A percentile compares a stretch with the other conserved stretches of the same genome.
Evolutionary conservation across 345 rosid genomes (phyloP).

Genomic region (Eucalyptus marginata): DNA sequence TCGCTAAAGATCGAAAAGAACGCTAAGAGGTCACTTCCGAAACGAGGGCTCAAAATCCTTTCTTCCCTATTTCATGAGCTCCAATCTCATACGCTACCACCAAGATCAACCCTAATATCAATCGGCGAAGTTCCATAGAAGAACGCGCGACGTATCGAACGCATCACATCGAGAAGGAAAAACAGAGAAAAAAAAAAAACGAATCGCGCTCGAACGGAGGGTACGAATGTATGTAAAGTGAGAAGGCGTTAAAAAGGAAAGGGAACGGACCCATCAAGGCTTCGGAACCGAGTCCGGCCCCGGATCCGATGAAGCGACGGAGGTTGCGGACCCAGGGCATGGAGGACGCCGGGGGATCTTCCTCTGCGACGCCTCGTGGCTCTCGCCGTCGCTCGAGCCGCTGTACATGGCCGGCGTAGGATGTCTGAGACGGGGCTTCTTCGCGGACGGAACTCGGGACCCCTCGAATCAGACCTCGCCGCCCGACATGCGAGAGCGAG

Average conservation of each 20-base stretch:
- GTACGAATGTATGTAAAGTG: neutral
- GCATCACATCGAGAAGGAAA: neutral
- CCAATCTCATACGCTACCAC: neutral
- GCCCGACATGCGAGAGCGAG: neutral
- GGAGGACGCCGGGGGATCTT: slow-evolving; percentile 88
- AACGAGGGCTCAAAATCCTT: neutral
- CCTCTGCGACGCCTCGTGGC: slow-evolving; percentile 73
- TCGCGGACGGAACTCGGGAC: neutral
- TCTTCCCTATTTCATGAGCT: neutral
- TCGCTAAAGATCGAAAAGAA: neutral
- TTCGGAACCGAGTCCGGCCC: slow-evolving; percentile 97
- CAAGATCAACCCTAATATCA: neutral
- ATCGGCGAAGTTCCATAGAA: neutral
- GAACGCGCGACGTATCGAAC: neutral
- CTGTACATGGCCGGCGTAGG: slow-evolving; percentile 44
- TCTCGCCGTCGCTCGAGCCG: slow-evolving; percentile 95
- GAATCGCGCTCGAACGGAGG: neutral
- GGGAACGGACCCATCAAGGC: slow-evolving; percentile 77
- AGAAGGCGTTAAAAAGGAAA: neutral
- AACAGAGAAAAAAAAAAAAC: neutral
- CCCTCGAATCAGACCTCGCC: neutral
- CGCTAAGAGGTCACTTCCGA: neutral
- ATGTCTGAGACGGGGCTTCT: neutral
- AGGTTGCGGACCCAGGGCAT: slow-evolving; percentile 97
- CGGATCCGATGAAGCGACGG: slow-evolving; percentile 88